Evolutionary conservation across 352 stramenopile species (phyloP), one percentile per base, ranked within the genome.

Genomic region (Poterioochromonas sp.): DNA sequence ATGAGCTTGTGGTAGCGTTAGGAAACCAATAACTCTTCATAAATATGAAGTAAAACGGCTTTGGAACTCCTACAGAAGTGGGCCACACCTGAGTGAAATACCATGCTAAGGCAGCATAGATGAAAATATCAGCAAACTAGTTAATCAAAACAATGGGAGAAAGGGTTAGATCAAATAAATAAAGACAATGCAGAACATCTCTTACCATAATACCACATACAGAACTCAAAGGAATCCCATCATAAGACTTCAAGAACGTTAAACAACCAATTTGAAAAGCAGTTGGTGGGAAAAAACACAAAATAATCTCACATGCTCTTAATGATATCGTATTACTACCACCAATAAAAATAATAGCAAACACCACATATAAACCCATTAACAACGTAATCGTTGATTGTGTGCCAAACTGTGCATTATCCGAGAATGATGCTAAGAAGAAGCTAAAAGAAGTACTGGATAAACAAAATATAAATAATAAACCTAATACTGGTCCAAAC

Each of bases 41-140:
- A 51, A 96, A 84, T 0, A 93, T 71, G 77, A 97, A 97, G 77
- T 95, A 97, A 87, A 89, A 95, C 37, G 87, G 90, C 47, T 89
- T 83, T 0, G 73, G 68, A 53, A 89, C 90, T 68, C 92, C 92
- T 71, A 91, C 97, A 65, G 96, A 88, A 35, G 87, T 89, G 0
- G 93, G 93, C 40, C 96, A 85, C 0, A 97, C 91, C 26, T 89
- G 83, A 76, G 94, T 88, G 0, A 94, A 80, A 79, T 96, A 96
- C 32, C 91, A 82, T 0, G 84, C 90, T 0, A 92, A 64, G 0
- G 93, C 29, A 20, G 87, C 90, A 83, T 96, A 97, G 18, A 96
- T 49, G 12, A 96, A 79, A 26, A 86, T 85, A 82, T 97, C 92
- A 26, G 62, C 62, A 39, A 65, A 65, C 54, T 51, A 51, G 26